Conservation (phyloP, 176 grass and related monocot species). For the Oryza meridionalis region DNA sequence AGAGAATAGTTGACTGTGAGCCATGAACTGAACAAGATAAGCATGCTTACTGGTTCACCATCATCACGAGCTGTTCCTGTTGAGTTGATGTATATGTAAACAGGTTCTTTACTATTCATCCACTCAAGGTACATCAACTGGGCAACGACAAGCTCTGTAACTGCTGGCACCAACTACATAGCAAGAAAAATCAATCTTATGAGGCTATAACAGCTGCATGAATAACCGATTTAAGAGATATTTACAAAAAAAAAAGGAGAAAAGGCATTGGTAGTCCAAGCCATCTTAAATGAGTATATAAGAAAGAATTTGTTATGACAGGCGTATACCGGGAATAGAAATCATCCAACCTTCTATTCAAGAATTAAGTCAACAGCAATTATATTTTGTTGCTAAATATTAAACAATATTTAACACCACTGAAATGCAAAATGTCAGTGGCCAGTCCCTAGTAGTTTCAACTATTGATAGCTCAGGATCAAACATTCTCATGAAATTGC, state of each 20-base stretch:
- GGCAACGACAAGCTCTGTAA: slow-evolving; percentile 83
- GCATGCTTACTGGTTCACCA: slow-evolving; percentile 76
- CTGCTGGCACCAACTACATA: slow-evolving; percentile 77
- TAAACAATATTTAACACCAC: not conserved
- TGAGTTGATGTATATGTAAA: slow-evolving; percentile 93
- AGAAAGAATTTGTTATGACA: not conserved
- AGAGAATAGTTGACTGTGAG: slow-evolving; percentile 2
- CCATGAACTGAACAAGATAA: slow-evolving; percentile 33
- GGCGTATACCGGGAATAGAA: slow-evolving; percentile 3
- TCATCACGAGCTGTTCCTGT: slow-evolving; percentile 88
- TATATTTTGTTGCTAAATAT: not conserved
- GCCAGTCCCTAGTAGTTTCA: not conserved
- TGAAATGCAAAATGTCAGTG: not conserved
- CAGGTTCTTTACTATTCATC: slow-evolving; percentile 82
- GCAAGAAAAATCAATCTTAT: slow-evolving; percentile 23
- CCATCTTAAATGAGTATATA: slow-evolving; percentile 16
- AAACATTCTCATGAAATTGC: not conserved
- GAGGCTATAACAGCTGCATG: slow-evolving; percentile 13
- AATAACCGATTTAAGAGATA: slow-evolving; percentile 29
- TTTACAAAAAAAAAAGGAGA: not conserved
- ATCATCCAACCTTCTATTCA: not conserved
- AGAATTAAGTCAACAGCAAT: slow-evolving; percentile 1
- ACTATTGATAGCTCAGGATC: not conserved
- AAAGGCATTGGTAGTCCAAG: not conserved
- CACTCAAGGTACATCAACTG: slow-evolving; percentile 94